A percentile compares a stretch with the other conserved stretches of the same genome.
Evolutionary conservation across 352 stramenopile species (phyloP).

Genomic region (Phytophthora fragariaefolia): DNA sequence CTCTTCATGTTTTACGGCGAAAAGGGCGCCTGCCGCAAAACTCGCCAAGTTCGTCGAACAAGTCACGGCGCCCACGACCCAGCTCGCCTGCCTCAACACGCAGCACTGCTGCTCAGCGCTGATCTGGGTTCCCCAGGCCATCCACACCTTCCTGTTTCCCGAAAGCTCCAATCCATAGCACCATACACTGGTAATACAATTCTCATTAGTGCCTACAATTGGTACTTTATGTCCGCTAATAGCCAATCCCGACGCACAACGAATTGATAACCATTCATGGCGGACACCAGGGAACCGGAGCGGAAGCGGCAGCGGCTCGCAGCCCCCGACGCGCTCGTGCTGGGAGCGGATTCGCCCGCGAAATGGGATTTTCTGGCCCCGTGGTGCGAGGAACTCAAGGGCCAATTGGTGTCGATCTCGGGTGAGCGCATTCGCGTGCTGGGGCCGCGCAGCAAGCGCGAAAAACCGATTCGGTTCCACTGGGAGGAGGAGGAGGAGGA

Average conservation of each 20-base stretch:
- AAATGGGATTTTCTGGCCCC: constrained; percentile 25
- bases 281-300: not conserved
- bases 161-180: not conserved
- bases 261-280: not conserved
- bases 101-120: constrained; percentile 17
- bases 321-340: not conserved
- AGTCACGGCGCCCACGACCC: not conserved
- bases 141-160: constrained; percentile 21
- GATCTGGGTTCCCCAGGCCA: constrained; percentile 11
- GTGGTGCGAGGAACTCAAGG: constrained; percentile 20
- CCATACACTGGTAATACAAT: not conserved
- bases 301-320: constrained; percentile 14
- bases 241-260: no score
- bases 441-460: not conserved
- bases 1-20: constrained; percentile 11
- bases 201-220: no score
- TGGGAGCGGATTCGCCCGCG: constrained; percentile 14
- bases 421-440: constrained; percentile 12
- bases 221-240: not conserved
- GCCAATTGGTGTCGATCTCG: constrained; percentile 1
- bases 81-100: not conserved
- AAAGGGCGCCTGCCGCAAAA: constrained; percentile 1
- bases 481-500: not conserved
- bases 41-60: constrained; percentile 20
- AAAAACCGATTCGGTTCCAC: not conserved